phyloP scores from a whole-genome alignment of 257 asterid genomes.

The Verbascum thapsus region DNA sequence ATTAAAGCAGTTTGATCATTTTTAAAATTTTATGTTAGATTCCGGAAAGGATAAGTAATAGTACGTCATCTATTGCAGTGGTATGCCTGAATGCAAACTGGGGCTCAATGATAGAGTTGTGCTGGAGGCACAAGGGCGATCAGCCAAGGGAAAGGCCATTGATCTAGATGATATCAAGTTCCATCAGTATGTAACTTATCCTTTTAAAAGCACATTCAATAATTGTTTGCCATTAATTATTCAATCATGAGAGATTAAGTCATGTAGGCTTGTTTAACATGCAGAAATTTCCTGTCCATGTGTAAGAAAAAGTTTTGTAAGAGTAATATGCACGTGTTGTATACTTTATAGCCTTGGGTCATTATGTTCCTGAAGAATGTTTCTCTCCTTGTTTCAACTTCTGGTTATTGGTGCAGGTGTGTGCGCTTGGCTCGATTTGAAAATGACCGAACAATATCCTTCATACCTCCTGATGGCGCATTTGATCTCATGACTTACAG shows the following conservation, averaged over 20 bases:
- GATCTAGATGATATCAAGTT: conserved; percentile 98
- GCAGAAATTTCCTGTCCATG: conserved; percentile 7
- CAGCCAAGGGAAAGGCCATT: conserved; percentile 95
- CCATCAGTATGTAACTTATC: conserved; percentile 76
- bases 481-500: conserved; percentile 99
- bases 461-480: conserved; percentile 98
- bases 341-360: background rate
- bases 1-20: conserved; percentile 6
- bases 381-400: conserved; percentile 27
- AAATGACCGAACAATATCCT: conserved; percentile 94
- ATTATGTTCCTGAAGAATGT: conserved; percentile 12
- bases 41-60: conserved; percentile 19
- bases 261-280: background rate
- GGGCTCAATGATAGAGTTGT: conserved; percentile 96
- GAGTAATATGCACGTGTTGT: background rate
- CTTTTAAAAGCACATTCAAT: conserved; percentile 17
- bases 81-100: conserved; percentile 99
- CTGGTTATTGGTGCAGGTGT: conserved; percentile 59
- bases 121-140: conserved; percentile 96
- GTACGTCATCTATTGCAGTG: conserved; percentile 59
- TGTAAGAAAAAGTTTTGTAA: background rate
- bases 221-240: conserved; percentile 8
- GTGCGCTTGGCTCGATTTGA: conserved; percentile 98
- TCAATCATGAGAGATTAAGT: conserved; percentile 10
- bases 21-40: background rate